phyloP scores from a whole-genome alignment of 805 yeast genomes.

The Cephaloascus albidus region DNA sequence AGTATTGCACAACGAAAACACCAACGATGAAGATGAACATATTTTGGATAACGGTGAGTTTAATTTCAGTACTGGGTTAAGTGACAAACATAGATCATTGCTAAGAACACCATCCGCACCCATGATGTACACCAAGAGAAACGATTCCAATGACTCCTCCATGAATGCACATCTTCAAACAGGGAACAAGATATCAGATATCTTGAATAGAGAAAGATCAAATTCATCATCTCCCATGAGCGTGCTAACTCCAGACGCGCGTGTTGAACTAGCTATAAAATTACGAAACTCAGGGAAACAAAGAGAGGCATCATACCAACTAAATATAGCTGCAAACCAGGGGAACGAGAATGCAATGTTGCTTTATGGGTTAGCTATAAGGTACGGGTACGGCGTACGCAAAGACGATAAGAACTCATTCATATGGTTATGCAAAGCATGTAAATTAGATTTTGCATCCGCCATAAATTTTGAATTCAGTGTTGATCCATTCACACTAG shows the following conservation, averaged over 20 bases:
- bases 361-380: conserved; percentile 56
- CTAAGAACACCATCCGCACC: neutral
- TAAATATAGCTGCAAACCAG: conserved; percentile 53
- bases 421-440: conserved; percentile 51
- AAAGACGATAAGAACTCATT: conserved; percentile 45
- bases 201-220: neutral
- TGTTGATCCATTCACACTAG: conserved; percentile 24
- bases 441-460: conserved; percentile 17
- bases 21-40: neutral
- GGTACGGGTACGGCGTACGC: conserved; percentile 61
- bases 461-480: conserved; percentile 10
- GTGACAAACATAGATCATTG: neutral
- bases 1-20: neutral
- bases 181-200: neutral
- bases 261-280: conserved; percentile 35
- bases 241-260: conserved; percentile 13
- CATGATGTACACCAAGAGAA: neutral
- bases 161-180: too few relatives aligned
- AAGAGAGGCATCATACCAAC: conserved; percentile 60
- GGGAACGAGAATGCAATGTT: conserved; percentile 62
- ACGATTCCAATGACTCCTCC: neutral
- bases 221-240: neutral
- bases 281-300: conserved; percentile 50
- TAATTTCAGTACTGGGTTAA: neutral
- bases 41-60: neutral